Conservation (phyloP, 257 asterid species). For the Solanum arcanum region DNA sequence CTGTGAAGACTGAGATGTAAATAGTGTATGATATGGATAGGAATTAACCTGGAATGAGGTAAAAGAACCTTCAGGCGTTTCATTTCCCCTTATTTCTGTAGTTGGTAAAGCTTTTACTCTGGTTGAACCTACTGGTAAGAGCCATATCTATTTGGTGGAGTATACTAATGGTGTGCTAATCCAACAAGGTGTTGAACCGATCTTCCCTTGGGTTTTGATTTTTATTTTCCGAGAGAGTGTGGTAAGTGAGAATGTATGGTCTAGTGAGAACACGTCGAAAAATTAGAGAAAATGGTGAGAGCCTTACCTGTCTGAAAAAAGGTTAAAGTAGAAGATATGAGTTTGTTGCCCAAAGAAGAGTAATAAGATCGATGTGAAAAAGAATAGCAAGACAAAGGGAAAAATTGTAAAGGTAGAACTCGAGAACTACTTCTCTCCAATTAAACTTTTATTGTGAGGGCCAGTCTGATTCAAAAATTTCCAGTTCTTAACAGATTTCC, state of each 20-base stretch:
- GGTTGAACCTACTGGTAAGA: not conserved
- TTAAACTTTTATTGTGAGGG: not conserved
- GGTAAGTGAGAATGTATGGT: not conserved
- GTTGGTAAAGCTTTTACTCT: not conserved
- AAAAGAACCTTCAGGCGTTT: not conserved
- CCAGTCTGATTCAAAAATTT: not conserved
- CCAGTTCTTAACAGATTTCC: not conserved
- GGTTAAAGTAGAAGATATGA: not conserved
- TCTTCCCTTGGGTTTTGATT: not conserved
- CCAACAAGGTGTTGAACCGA: not conserved
- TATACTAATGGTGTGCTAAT: not conserved
- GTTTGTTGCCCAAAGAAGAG: not conserved
- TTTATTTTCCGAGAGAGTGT: not conserved
- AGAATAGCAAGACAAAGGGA: not conserved
- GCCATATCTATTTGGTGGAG: not conserved
- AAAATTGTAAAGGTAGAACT: not conserved
- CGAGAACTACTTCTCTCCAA: not conserved
- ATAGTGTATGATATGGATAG: not conserved
- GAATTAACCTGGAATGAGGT: not conserved
- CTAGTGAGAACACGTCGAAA: not conserved
- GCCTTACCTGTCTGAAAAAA: not conserved
- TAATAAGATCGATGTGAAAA: not conserved
- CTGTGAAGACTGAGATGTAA: not conserved
- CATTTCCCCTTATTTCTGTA: not conserved
- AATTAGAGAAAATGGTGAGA: not conserved